Percentiles rank a stretch among this genome's conserved stretches.
Conservation (phyloP, 2,329 filamentous ascomycete species). For the Exophiala sideris region DNA sequence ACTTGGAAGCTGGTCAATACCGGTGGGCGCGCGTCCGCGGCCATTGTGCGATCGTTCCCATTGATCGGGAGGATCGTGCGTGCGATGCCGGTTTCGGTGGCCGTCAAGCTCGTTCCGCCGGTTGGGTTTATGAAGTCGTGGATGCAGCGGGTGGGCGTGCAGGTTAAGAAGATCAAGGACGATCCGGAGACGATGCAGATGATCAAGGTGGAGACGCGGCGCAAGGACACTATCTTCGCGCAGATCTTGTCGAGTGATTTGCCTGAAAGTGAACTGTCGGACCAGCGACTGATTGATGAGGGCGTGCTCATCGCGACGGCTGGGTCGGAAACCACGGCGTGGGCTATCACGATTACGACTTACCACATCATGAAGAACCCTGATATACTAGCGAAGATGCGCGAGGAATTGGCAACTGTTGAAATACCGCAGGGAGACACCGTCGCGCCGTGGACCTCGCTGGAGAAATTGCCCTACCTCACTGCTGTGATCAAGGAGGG, state of each 20-base stretch:
- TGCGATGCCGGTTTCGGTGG: constrained; percentile 14
- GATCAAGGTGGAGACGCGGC: constrained; percentile 18
- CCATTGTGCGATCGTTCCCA: constrained; percentile 26
- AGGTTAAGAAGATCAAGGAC: constrained; percentile 22
- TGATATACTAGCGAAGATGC: constrained; percentile 8
- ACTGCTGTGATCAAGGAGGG: constrained; percentile 33
- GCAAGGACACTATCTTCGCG: constrained; percentile 26
- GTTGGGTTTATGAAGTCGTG: constrained; percentile 22
- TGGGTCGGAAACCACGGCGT: constrained; percentile 23
- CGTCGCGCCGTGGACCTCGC: constrained; percentile 21
- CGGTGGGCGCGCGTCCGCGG: constrained; percentile 15
- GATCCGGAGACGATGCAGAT: constrained; percentile 18
- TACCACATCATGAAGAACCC: constrained; percentile 23
- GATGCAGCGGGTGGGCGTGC: constrained; percentile 21
- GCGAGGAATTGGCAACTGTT: constrained; percentile 13
- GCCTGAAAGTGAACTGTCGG: constrained; percentile 27
- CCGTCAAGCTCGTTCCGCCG: constrained; percentile 15
- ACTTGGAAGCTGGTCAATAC: constrained; percentile 25
- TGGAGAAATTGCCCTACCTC: constrained; percentile 33
- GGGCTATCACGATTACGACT: constrained; percentile 22
- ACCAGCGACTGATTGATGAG: constrained; percentile 33
- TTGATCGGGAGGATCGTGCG: constrained; percentile 25
- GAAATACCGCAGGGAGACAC: constrained; percentile 9
- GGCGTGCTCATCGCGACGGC: constrained; percentile 31
- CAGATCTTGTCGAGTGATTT: constrained; percentile 22